A percentile compares a stretch with the other conserved stretches of the same genome.
These are phyloP conservation scores for Artomyces pyxidatus DNA, from an alignment of 768 basidiomycete genomes.

Conservation along the genomic window DNA sequence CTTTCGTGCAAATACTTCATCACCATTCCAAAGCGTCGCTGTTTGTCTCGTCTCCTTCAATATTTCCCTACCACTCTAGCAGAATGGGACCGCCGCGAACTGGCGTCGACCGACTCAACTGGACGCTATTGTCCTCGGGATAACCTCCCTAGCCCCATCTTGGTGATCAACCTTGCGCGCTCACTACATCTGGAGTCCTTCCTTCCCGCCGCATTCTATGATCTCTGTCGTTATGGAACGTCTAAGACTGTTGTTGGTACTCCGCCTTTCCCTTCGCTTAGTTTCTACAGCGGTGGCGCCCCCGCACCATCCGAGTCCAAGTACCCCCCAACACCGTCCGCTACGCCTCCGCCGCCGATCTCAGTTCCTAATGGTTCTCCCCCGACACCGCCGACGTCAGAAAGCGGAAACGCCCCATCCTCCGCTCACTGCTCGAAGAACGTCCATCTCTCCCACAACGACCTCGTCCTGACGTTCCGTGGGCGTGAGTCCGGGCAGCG, in stretches of 20 bases:
- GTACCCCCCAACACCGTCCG: conserved; percentile 2
- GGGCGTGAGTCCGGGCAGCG: conserved; percentile 62
- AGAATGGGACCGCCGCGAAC: conserved; percentile 65
- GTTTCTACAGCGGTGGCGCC: conserved; percentile 2
- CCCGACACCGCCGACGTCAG: conserved; percentile 14
- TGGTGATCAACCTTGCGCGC: conserved; percentile 61
- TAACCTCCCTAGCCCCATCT: conserved; percentile 55
- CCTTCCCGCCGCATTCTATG: conserved; percentile 68
- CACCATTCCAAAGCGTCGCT: conserved; percentile 53
- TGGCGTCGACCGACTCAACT: conserved; percentile 36
- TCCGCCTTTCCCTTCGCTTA: conserved; percentile 20
- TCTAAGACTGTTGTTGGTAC: conserved; percentile 58
- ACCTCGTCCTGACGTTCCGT: conserved; percentile 37
- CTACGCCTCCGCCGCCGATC: no score
- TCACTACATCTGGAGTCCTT: conserved; percentile 51
- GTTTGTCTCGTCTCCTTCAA: conserved; percentile 45
- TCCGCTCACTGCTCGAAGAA: conserved; percentile 7
- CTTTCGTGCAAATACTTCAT: conserved; percentile 73
- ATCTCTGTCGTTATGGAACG: conserved; percentile 64
- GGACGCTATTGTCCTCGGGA: conserved; percentile 56
- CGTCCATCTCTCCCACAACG: conserved; percentile 28
- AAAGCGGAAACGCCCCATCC: conserved; percentile 9
- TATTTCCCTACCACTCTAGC: conserved; percentile 65
- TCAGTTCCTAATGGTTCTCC: no score
- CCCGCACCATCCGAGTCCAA: conserved; percentile 4